Percentiles rank a stretch among this genome's conserved stretches.
These are phyloP conservation scores for Acmispon strigosus DNA, from an alignment of 306 rosid species.

Conservation along the genomic window DNA sequence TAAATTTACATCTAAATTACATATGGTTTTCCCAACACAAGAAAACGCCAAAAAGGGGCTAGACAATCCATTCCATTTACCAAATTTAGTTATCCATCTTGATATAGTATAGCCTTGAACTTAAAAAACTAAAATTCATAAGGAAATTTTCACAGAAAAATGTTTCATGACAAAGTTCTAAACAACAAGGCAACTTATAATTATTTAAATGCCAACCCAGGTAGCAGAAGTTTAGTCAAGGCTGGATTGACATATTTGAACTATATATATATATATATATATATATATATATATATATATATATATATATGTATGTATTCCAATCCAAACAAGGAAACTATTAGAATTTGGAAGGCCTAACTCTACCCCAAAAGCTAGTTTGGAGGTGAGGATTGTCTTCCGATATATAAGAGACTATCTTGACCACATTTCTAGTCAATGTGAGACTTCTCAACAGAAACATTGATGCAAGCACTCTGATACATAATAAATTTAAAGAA, in stretches of 20 bases:
- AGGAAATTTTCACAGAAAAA: background rate
- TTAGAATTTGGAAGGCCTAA: too few species aligned
- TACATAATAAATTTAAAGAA: conserved; percentile 11
- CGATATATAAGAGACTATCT: too few species aligned
- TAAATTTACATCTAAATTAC: background rate
- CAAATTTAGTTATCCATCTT: background rate
- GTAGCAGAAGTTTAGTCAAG: conserved; percentile 5
- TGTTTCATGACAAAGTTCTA: background rate
- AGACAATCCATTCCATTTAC: conserved; percentile 4
- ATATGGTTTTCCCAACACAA: background rate
- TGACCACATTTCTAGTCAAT: too few species aligned
- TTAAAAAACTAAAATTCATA: background rate
- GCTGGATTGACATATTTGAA: background rate
- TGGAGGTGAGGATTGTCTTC: too few species aligned
- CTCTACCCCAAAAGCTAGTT: too few species aligned
- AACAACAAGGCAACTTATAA: background rate
- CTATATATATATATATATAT: background rate
- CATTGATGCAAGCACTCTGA: background rate
- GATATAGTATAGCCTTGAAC: background rate
- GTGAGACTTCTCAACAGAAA: too few species aligned
- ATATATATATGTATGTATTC: conserved; percentile 1
- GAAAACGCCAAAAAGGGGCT: background rate
- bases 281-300: background rate
- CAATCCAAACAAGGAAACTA: conserved; percentile 2
- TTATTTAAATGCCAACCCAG: background rate